These are phyloP conservation scores for Aureobasidium sp. DNA, from an alignment of 2,329 filamentous ascomycete species.

Conservation along the genomic window DNA sequence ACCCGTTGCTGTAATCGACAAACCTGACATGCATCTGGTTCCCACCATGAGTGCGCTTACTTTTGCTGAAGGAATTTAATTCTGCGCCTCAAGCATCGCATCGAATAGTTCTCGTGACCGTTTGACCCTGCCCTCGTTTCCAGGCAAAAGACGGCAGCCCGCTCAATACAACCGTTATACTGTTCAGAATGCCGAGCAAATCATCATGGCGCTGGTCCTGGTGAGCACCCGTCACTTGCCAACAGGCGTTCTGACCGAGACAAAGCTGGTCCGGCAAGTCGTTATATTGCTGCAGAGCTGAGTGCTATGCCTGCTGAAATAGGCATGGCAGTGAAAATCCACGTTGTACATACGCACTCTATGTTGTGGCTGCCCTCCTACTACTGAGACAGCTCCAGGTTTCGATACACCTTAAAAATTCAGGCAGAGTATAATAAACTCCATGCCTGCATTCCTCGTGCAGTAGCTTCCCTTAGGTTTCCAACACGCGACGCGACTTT, in stretches of 20 bases:
- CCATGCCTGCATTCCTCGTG: conserved; percentile 10
- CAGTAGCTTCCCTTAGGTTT: conserved; percentile 11
- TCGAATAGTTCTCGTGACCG: background rate
- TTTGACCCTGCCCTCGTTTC: background rate
- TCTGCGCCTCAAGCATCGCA: background rate
- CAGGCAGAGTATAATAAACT: conserved; percentile 11
- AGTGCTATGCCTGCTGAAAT: background rate
- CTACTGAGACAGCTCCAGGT: conserved; percentile 6
- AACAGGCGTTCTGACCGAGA: conserved; percentile 11
- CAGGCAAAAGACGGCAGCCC: background rate
- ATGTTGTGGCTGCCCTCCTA: background rate
- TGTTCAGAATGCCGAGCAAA: conserved; percentile 8
- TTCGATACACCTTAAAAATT: background rate
- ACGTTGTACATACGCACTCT: background rate
- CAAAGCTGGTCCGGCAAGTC: background rate
- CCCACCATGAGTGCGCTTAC: background rate
- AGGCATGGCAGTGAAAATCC: conserved; percentile 4
- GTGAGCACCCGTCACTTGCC: background rate
- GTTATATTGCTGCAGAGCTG: background rate
- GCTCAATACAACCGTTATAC: conserved; percentile 14
- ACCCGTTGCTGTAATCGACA: background rate
- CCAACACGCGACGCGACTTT: conserved; percentile 11
- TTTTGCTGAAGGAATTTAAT: background rate
- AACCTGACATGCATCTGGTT: background rate
- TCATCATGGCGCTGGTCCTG: background rate